Evolutionary conservation across 805 yeast species (phyloP).

Genomic region (Monosporozyma yasuniensis): DNA sequence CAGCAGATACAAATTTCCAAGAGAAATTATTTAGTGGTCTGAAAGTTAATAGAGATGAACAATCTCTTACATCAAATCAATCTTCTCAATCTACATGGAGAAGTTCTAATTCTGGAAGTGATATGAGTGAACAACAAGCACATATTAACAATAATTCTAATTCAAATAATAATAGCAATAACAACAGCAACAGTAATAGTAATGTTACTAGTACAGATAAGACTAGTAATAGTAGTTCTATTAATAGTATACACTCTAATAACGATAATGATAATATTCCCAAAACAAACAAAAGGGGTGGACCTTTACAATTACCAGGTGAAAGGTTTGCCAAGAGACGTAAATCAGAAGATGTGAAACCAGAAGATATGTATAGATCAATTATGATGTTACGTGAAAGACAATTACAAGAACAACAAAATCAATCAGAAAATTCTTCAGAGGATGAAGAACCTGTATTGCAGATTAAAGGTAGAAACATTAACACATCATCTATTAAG

Average conservation of each 20-base stretch:
- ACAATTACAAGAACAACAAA: conserved; percentile 32
- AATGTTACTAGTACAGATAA: background rate
- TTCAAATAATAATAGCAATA: background rate
- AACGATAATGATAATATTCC: conserved; percentile 1
- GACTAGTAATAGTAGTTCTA: background rate
- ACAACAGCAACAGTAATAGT: background rate
- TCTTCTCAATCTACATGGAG: background rate
- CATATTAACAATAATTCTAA: background rate
- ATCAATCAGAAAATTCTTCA: background rate
- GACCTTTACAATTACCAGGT: conserved; percentile 2
- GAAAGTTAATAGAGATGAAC: conserved; percentile 28
- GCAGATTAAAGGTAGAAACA: conserved; percentile 59
- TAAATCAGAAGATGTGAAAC: conserved; percentile 47
- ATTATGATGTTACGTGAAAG: conserved; percentile 67
- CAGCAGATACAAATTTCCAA: conserved; percentile 22
- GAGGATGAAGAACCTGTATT: conserved; percentile 71
- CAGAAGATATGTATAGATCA: conserved; percentile 77
- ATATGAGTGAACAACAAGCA: background rate
- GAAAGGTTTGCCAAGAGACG: conserved; percentile 29
- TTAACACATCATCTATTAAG: background rate
- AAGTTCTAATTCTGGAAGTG: background rate
- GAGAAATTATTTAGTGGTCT: conserved; percentile 31
- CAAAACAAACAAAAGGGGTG: background rate
- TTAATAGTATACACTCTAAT: background rate
- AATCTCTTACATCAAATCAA: conserved; percentile 5